Percentiles rank a stretch among this genome's conserved stretches.
These are phyloP conservation scores for Pichia sp. DNA, from an alignment of 1,139 yeast genomes.

Conservation along the genomic window DNA sequence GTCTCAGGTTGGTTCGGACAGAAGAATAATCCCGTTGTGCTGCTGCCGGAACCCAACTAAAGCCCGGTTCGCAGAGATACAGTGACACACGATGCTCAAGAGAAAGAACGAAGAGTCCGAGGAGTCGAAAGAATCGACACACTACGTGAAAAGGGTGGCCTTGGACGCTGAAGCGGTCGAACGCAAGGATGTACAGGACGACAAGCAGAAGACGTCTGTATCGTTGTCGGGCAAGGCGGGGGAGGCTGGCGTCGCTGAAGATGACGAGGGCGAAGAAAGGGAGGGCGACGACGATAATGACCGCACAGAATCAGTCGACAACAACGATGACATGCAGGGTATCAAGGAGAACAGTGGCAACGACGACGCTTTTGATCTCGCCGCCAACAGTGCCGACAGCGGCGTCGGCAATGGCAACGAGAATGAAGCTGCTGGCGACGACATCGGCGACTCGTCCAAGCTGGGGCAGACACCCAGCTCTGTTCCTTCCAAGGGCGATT, in stretches of 20 bases:
- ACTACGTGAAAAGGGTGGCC: slow-evolving; percentile 57
- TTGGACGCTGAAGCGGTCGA: slow-evolving; percentile 52
- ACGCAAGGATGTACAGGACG: slow-evolving; percentile 32
- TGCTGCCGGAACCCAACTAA: not conserved
- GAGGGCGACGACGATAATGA: not conserved
- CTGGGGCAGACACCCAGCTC: slow-evolving; percentile 10
- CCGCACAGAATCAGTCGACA: not conserved
- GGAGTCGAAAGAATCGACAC: slow-evolving; percentile 23
- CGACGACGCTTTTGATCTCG: not conserved
- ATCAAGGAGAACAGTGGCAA: not conserved
- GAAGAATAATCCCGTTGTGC: no score
- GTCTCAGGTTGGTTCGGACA: not conserved
- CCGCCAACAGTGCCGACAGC: not conserved
- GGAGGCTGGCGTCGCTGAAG: not conserved
- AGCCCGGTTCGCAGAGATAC: not conserved
- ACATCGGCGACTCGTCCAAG: not conserved
- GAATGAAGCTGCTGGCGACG: not conserved
- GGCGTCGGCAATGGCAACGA: not conserved
- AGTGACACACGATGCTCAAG: slow-evolving; percentile 41
- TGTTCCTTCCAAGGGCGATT: slow-evolving; percentile 15
- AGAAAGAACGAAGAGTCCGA: slow-evolving; percentile 62
- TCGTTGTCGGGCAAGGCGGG: slow-evolving; percentile 16
- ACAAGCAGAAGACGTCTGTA: slow-evolving; percentile 43
- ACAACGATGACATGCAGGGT: not conserved
- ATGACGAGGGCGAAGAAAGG: not conserved